Percentiles rank a stretch among this genome's conserved stretches.
These are phyloP conservation scores for Xylariaceae sp. DNA, from an alignment of 2,329 filamentous ascomycete genomes.

Conservation along the genomic window DNA sequence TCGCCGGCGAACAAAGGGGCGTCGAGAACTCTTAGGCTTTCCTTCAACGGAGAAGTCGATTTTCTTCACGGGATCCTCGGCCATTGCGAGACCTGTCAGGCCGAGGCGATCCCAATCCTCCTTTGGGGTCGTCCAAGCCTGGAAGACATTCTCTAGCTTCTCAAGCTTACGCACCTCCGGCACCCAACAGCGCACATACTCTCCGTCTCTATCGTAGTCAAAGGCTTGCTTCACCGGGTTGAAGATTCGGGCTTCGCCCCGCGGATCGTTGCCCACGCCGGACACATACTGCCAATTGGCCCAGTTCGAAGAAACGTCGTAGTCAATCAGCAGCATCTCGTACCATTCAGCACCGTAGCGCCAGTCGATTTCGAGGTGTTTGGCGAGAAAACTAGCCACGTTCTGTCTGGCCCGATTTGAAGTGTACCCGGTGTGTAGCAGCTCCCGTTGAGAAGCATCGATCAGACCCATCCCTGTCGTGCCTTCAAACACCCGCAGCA, in stretches of 20 bases:
- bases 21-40: slow-evolving; percentile 45
- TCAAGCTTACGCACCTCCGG: slow-evolving; percentile 63
- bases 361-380: slow-evolving; percentile 78
- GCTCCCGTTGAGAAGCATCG: slow-evolving; percentile 75
- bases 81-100: slow-evolving; percentile 63
- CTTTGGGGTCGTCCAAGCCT: slow-evolving; percentile 66
- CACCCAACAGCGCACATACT: slow-evolving; percentile 75
- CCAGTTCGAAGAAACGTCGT: slow-evolving; percentile 78
- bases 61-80: slow-evolving; percentile 65
- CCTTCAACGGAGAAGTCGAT: slow-evolving; percentile 65
- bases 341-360: slow-evolving; percentile 82
- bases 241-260: slow-evolving; percentile 72
- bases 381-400: slow-evolving; percentile 72
- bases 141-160: slow-evolving; percentile 64
- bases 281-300: slow-evolving; percentile 83
- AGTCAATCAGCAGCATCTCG: slow-evolving; percentile 73
- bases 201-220: slow-evolving; percentile 72
- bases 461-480: slow-evolving; percentile 76
- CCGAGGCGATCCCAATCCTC: slow-evolving; percentile 61
- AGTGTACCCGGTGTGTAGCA: slow-evolving; percentile 76
- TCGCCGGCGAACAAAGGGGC: slow-evolving; percentile 38
- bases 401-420: slow-evolving; percentile 78
- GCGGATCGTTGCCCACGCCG: slow-evolving; percentile 78
- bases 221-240: slow-evolving; percentile 81
- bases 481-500: slow-evolving; percentile 66